Percentiles rank a stretch among this genome's conserved stretches.
These are phyloP conservation scores for Hippophae rhamnoides DNA, from an alignment of 306 rosid genomes.

Conservation along the genomic window DNA sequence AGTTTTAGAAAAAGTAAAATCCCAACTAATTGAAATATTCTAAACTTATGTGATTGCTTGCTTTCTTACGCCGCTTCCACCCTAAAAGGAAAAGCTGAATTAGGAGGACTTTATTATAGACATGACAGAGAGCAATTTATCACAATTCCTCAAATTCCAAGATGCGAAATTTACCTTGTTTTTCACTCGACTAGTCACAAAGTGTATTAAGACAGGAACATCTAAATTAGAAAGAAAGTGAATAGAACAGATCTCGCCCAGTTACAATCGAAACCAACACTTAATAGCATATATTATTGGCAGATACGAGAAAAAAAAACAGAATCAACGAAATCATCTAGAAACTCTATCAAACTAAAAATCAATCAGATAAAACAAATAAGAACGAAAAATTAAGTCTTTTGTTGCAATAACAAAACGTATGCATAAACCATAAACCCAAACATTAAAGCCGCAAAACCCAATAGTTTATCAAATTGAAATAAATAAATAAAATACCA, in stretches of 20 bases:
- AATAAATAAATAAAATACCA: conserved; percentile 4
- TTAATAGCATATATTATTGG: conserved; percentile 7
- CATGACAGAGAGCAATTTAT: too few relatives aligned
- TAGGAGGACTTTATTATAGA: too few relatives aligned
- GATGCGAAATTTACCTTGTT: too few relatives aligned
- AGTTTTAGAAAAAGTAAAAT: too few relatives aligned
- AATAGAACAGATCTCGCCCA: conserved; percentile 45
- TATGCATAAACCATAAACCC: conserved; percentile 11
- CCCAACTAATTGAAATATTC: too few relatives aligned
- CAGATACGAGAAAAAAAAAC: conserved; percentile 23
- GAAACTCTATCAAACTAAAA: conserved; percentile 9
- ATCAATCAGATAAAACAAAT: conserved; percentile 7
- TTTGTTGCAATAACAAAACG: conserved; percentile 11
- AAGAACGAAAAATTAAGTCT: conserved; percentile 23
- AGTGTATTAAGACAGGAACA: too few relatives aligned
- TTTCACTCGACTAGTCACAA: too few relatives aligned
- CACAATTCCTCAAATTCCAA: too few relatives aligned
- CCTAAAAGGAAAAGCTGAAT: too few relatives aligned
- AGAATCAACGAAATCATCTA: conserved; percentile 19
- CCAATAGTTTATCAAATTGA: conserved; percentile 15
- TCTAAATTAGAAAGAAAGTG: conserved; percentile 1
- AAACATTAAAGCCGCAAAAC: conserved; percentile 19
- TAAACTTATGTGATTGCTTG: too few relatives aligned
- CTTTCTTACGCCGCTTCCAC: too few relatives aligned
- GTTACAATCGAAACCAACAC: conserved; percentile 17